These are phyloP conservation scores for Neltuma alba DNA, from an alignment of 306 rosid genomes.

Conservation along the genomic window DNA sequence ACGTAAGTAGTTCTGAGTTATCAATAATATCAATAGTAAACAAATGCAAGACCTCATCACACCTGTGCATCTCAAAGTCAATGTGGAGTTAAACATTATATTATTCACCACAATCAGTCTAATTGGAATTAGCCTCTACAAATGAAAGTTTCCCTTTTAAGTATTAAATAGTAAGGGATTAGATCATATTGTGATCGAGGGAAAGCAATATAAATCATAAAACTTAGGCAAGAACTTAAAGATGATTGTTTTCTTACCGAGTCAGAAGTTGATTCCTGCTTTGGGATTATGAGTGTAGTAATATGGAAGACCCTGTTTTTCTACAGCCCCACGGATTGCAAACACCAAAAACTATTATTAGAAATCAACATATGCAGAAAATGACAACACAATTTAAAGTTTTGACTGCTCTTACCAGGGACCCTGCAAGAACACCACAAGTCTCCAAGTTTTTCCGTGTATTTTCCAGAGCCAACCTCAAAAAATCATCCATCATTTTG, in stretches of 20 bases:
- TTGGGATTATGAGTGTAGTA: slow-evolving; percentile 90
- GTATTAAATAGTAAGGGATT: slow-evolving; percentile 1
- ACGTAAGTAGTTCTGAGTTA: neutral
- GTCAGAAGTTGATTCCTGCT: slow-evolving; percentile 98
- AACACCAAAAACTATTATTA: slow-evolving; percentile 39
- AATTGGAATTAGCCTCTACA: slow-evolving; percentile 17
- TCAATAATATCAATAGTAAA: neutral
- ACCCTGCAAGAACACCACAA: slow-evolving; percentile 95
- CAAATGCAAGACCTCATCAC: neutral
- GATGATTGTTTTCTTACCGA: slow-evolving; percentile 63
- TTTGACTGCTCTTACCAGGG: slow-evolving; percentile 67
- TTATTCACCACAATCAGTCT: neutral
- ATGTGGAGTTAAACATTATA: slow-evolving; percentile 4
- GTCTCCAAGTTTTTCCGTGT: slow-evolving; percentile 88
- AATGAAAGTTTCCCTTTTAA: neutral
- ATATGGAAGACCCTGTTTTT: slow-evolving; percentile 94
- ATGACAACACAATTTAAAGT: slow-evolving; percentile 21
- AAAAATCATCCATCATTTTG: slow-evolving; percentile 90
- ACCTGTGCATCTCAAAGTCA: slow-evolving; percentile 26
- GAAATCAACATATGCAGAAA: slow-evolving; percentile 25
- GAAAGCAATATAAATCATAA: slow-evolving; percentile 13
- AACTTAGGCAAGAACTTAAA: slow-evolving; percentile 27
- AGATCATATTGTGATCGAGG: neutral
- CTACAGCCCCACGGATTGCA: slow-evolving; percentile 59
- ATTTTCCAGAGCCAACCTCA: slow-evolving; percentile 84